Percentiles rank a stretch among this genome's conserved stretches.
phyloP scores from a whole-genome alignment of 2,329 filamentous ascomycete species.

The Fusarium irregulare region DNA sequence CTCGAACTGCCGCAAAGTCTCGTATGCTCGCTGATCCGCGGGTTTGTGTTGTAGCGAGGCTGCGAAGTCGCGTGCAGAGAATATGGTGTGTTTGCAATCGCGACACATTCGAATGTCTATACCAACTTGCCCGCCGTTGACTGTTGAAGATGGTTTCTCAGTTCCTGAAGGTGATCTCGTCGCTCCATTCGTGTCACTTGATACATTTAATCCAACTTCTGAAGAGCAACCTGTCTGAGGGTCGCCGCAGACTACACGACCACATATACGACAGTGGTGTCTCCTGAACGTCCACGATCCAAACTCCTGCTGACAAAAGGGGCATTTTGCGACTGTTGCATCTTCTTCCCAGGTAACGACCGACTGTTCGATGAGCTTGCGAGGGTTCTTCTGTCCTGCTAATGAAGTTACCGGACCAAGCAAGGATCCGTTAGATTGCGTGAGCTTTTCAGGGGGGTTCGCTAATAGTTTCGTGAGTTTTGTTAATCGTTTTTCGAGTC shows the following conservation, averaged over 20 bases:
- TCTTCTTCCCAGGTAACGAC: conserved; percentile 98
- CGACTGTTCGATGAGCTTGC: conserved; percentile 87
- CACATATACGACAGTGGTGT: conserved; percentile 95
- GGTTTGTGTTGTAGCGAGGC: conserved; percentile 75
- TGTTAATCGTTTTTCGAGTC: conserved; percentile 90
- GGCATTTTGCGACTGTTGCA: conserved; percentile 80
- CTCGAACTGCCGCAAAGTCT: conserved; percentile 87
- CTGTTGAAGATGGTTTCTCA: conserved; percentile 53
- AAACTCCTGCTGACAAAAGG: conserved; percentile 97
- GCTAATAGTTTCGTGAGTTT: conserved; percentile 88
- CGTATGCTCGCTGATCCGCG: conserved; percentile 82
- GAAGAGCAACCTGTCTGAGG: conserved; percentile 84
- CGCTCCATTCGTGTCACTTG: conserved; percentile 55
- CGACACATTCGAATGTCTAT: conserved; percentile 92
- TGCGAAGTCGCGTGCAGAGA: conserved; percentile 79
- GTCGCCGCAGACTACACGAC: conserved; percentile 92
- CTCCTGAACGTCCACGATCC: conserved; percentile 90
- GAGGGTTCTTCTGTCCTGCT: conserved; percentile 76
- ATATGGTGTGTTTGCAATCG: conserved; percentile 77
- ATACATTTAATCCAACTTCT: conserved; percentile 84
- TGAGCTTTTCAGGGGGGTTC: conserved; percentile 75
- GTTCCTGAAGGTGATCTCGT: conserved; percentile 50
- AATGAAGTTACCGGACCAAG: conserved; percentile 71
- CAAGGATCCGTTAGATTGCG: conserved; percentile 62
- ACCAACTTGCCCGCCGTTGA: conserved; percentile 64